phyloP scores from a whole-genome alignment of 345 rosid species.

The Dipteronia sinensis region DNA sequence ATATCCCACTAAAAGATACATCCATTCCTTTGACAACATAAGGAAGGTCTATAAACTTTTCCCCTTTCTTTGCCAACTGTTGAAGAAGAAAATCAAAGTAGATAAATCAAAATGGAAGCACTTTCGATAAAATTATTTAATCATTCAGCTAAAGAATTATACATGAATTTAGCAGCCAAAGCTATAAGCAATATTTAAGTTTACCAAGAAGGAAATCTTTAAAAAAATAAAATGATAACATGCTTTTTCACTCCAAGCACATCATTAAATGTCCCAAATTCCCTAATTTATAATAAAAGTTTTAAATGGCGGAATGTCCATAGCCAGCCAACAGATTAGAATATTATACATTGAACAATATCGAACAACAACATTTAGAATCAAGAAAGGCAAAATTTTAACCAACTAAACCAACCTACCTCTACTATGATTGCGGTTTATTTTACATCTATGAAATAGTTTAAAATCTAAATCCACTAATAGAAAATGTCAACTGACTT shows the following conservation, averaged over 20 bases:
- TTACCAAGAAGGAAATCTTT: not conserved
- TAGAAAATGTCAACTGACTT: not conserved
- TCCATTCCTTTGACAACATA: conserved; percentile 98
- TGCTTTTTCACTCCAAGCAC: not conserved
- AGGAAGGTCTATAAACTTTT: conserved; percentile 83
- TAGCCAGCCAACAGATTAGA: not conserved
- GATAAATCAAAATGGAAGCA: conserved; percentile 1
- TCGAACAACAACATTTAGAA: not conserved
- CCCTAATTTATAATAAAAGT: not conserved
- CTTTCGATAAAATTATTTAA: not conserved
- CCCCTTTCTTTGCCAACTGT: conserved; percentile 97
- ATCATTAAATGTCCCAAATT: not conserved
- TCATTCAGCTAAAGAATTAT: not conserved
- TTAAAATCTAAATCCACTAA: not conserved
- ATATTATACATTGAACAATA: not conserved
- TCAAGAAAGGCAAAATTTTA: not conserved
- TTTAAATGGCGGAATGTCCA: not conserved
- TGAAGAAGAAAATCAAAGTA: conserved; percentile 11
- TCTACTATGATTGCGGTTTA: not conserved
- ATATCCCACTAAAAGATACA: conserved; percentile 93
- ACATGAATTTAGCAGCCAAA: conserved; percentile 5
- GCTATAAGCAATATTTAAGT: not conserved
- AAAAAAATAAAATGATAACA: not conserved
- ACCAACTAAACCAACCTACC: not conserved
- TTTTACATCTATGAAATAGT: not conserved